A percentile compares a stretch with the other conserved stretches of the same genome.
Evolutionary conservation across 345 rosid species (phyloP).

Genomic region (Corchorus capsularis): DNA sequence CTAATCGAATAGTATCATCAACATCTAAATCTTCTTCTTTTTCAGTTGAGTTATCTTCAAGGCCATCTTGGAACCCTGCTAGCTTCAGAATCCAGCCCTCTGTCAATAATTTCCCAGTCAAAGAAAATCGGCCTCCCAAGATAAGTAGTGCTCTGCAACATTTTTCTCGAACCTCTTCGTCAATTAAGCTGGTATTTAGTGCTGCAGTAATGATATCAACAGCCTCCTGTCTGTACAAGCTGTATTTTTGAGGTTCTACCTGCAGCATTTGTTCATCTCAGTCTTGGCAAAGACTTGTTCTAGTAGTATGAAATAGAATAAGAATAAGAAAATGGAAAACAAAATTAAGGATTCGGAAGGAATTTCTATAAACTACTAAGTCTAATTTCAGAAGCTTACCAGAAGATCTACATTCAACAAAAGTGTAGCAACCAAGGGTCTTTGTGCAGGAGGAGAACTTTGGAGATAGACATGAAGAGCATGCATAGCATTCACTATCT

Average conservation of each 20-base stretch:
- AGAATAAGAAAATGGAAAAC: not conserved
- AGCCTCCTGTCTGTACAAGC: conserved; percentile 58
- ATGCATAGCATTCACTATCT: conserved; percentile 46
- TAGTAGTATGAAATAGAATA: not conserved
- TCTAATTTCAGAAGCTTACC: conserved; percentile 32
- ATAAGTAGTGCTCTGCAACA: conserved; percentile 54
- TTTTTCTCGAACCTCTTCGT: conserved; percentile 38
- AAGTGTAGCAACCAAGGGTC: conserved; percentile 49
- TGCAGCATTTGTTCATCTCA: conserved; percentile 26
- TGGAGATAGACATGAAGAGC: conserved; percentile 47
- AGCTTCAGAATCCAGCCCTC: conserved; percentile 51
- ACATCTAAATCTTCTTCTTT: conserved; percentile 23
- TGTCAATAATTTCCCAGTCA: conserved; percentile 32
- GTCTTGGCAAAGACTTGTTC: conserved; percentile 2
- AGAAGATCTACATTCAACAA: conserved; percentile 50
- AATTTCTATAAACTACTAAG: not conserved
- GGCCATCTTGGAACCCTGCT: conserved; percentile 37
- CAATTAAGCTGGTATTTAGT: conserved; percentile 37
- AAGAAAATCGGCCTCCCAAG: conserved; percentile 48
- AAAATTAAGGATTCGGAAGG: not conserved
- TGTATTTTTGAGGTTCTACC: conserved; percentile 50
- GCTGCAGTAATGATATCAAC: conserved; percentile 49
- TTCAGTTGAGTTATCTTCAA: conserved; percentile 18
- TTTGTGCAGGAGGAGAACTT: conserved; percentile 38
- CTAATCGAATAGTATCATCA: conserved; percentile 26